Evolutionary conservation across 192 early-diverging fungal species (phyloP).

Genomic region (Glomus cerebriforme): DNA sequence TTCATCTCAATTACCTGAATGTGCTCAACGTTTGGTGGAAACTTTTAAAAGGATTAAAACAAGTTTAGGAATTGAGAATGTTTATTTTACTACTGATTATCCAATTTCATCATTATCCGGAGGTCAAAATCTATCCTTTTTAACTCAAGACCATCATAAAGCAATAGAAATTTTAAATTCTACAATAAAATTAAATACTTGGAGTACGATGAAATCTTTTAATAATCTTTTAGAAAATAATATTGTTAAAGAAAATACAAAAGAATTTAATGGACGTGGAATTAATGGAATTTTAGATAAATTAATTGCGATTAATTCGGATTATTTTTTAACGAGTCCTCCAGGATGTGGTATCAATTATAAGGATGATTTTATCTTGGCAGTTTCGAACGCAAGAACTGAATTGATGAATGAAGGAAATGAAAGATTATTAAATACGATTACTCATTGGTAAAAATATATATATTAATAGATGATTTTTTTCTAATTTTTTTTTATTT

Average conservation of each 20-base stretch:
- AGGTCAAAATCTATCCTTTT: not conserved
- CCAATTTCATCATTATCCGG: not conserved
- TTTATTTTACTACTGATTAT: conserved; percentile 8
- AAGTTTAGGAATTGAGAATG: not conserved
- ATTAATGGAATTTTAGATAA: conserved; percentile 7
- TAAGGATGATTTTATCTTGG: no score
- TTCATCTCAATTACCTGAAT: not conserved
- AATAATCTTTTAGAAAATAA: not conserved
- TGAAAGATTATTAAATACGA: no score
- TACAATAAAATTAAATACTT: not conserved
- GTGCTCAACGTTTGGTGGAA: not conserved
- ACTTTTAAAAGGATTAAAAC: not conserved
- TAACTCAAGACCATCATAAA: not conserved
- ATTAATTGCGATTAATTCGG: not conserved
- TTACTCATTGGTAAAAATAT: no score
- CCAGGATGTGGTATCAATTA: no score
- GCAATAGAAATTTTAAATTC: not conserved
- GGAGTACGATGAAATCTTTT: not conserved
- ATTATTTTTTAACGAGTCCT: no score
- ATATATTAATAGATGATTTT: no score
- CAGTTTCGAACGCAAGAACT: no score
- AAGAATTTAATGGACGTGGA: not conserved
- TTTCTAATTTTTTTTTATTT: no score
- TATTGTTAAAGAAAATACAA: not conserved
- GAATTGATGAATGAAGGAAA: no score